A percentile compares a stretch with the other conserved stretches of the same genome.
These are phyloP conservation scores for Blastocystis sp. DNA, from an alignment of 352 stramenopile genomes.

Conservation along the genomic window DNA sequence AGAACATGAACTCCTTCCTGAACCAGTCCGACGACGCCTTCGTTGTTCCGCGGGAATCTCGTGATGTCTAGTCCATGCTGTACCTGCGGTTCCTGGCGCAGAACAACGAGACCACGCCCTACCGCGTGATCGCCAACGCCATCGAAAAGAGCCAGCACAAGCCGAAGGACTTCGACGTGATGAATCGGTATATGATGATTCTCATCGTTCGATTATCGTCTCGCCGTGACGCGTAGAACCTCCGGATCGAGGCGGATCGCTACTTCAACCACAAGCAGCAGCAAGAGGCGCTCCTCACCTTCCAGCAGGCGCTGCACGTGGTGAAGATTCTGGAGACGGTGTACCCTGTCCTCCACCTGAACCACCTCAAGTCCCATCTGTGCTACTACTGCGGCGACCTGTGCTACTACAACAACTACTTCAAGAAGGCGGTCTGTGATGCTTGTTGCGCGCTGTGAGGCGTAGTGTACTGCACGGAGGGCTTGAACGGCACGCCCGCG, in stretches of 20 bases:
- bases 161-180: conserved; percentile 4
- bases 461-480: conserved; percentile 21
- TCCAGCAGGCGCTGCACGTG: conserved; percentile 24
- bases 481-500: neutral
- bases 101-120: conserved; percentile 50
- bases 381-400: conserved; percentile 54
- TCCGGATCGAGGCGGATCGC: conserved; percentile 24
- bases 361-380: conserved; percentile 9
- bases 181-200: neutral
- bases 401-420: conserved; percentile 52
- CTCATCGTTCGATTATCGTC: conserved; percentile 11
- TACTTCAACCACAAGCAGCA: conserved; percentile 38
- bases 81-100: conserved; percentile 51
- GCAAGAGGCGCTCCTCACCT: conserved; percentile 18
- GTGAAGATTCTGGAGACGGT: conserved; percentile 4
- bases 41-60: neutral
- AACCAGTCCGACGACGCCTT: conserved; percentile 9
- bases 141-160: conserved; percentile 26
- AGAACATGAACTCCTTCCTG: neutral
- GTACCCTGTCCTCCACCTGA: conserved; percentile 22
- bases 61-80: conserved; percentile 42
- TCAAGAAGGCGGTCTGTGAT: neutral
- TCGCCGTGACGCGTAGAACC: neutral
- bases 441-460: neutral
- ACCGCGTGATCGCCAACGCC: neutral